Evolutionary conservation across 257 asterid species (phyloP).

Genomic region (Jasminum sambac): DNA sequence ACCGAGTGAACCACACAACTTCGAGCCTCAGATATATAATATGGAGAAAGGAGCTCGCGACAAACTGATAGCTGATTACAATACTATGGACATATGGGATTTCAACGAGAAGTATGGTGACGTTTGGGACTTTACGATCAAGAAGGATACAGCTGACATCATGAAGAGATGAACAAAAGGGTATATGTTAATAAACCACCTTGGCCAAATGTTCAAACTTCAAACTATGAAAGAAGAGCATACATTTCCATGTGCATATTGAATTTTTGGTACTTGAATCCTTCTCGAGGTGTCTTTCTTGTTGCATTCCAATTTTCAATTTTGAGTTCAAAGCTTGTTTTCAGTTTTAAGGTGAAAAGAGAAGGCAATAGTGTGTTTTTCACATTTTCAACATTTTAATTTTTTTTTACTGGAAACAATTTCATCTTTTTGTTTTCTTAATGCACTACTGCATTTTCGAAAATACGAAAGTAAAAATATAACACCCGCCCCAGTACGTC

Average conservation of each 20-base stretch:
- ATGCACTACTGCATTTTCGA: too few species aligned
- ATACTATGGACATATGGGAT: slow-evolving; percentile 91
- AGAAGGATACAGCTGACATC: slow-evolving; percentile 42
- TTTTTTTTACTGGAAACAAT: too few species aligned
- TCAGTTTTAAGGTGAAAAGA: not conserved
- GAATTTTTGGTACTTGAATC: not conserved
- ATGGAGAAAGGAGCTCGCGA: slow-evolving; percentile 92
- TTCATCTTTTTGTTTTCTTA: too few species aligned
- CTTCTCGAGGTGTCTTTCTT: not conserved
- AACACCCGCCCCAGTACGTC: too few species aligned
- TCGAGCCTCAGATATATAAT: slow-evolving; percentile 83
- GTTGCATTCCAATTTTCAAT: not conserved
- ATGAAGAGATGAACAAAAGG: slow-evolving; percentile 49
- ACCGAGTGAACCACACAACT: slow-evolving; percentile 90
- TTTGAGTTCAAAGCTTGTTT: not conserved
- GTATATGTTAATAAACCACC: not conserved
- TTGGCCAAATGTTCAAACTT: not conserved
- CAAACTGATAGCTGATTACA: slow-evolving; percentile 77
- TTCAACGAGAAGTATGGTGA: slow-evolving; percentile 88
- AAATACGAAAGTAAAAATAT: too few species aligned
- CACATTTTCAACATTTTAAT: too few species aligned
- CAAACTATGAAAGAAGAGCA: not conserved
- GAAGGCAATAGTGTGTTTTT: too few species aligned
- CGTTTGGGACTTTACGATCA: slow-evolving; percentile 79
- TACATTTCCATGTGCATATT: not conserved